Percentiles rank a stretch among this genome's conserved stretches.
These are phyloP conservation scores for Kazachstania viticola DNA, from an alignment of 805 yeast species.

Conservation along the genomic window DNA sequence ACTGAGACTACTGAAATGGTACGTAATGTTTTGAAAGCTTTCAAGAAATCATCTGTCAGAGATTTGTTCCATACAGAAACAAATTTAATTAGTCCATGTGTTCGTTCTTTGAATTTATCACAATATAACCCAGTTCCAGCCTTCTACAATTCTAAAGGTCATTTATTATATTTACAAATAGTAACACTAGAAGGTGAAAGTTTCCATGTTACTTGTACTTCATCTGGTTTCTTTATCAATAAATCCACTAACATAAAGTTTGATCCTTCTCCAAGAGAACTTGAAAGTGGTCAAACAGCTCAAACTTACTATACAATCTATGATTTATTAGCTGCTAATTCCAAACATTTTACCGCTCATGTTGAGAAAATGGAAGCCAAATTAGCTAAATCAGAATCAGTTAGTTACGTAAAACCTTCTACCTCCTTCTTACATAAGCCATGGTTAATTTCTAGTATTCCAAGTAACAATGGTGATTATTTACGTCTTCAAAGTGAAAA, in stretches of 20 bases:
- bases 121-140: conserved; percentile 82
- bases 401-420: conserved; percentile 50
- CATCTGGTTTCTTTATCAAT: conserved; percentile 71
- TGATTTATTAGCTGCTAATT: conserved; percentile 49
- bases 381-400: conserved; percentile 35
- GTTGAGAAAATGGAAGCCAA: conserved; percentile 40
- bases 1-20: conserved; percentile 13
- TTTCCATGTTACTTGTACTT: conserved; percentile 65
- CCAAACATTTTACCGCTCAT: conserved; percentile 48
- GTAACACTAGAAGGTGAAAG: conserved; percentile 76
- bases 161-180: conserved; percentile 61
- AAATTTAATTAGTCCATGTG: conserved; percentile 26
- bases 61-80: conserved; percentile 12
- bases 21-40: conserved; percentile 14
- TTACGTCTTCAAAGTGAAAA: conserved; percentile 43
- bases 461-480: conserved; percentile 37
- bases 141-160: conserved; percentile 54
- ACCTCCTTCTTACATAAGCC: conserved; percentile 55
- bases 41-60: conserved; percentile 9
- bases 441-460: conserved; percentile 45
- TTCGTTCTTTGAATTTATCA: conserved; percentile 56
- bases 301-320: conserved; percentile 35
- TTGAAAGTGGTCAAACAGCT: conserved; percentile 7
- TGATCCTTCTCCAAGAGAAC: conserved; percentile 46
- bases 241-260: conserved; percentile 55